Base-by-base conservation (phyloP, 768 basidiomycete species). In the Russula foetens region DNA sequence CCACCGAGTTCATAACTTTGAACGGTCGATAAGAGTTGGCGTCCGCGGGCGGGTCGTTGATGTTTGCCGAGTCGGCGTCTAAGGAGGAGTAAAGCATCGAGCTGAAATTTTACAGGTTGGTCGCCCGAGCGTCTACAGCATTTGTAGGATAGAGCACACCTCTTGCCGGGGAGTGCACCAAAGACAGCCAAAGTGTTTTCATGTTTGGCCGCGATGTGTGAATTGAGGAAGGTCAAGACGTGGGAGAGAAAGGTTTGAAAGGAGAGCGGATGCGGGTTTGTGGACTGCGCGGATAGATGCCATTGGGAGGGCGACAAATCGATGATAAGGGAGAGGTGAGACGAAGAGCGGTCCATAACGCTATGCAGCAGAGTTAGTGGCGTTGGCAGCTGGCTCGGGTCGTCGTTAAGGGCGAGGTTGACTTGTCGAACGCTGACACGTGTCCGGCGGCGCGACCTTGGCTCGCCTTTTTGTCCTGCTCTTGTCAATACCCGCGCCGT, bases 141-240 rank as follows among this genome's bases (percentile, higher is more conserved):
- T 39, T n/a, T 19, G 39, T 41, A 41, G 19, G 39, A 4, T 39
- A 7, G 50, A n/a, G 62, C 69, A 29, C 5, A 90, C 92, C 90
- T 93, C 72, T 85, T 86, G 23, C 83, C 84, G 1, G 90, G 90
- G 49, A 93, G 78, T 5, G 95, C 96, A 8, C 84, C 96, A 70
- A 92, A 96, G 57, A 98, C 89, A 7, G 93, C 90, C 41, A 99
- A 79, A 4, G 89, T 83, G 70, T 99, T 99, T 71, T 96, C 94
- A 74, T 94, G 88, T 65, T 87, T 84, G 63, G 84, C 81, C 1
- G 94, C 94, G 62, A 98, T 81, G 74, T 98, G 94, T 3, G 93
- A 83, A 69, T 99, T 98, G 68, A 96, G 77, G 69, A 98, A 96
- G 31, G 90, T 86, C 59, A 98, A 81, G 28, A 97, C 76, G 67